Conservation (phyloP, 257 asterid genomes). For the Solanum chmielewskii region DNA sequence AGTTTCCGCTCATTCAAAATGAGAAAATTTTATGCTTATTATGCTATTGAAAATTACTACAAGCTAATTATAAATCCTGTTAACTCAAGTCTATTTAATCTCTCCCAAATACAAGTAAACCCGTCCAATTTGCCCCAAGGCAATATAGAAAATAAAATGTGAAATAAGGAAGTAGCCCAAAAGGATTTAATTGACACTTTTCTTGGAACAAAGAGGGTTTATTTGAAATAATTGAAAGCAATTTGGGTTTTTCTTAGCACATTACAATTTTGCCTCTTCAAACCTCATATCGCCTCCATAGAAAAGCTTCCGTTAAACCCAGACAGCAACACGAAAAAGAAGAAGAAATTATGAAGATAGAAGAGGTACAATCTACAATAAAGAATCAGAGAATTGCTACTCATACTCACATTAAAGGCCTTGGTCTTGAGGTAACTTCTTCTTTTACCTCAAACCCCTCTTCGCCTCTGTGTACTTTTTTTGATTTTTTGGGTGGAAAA, state of each 20-base stretch:
- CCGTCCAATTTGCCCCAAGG: not conserved
- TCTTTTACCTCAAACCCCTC: not conserved
- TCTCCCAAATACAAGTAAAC: not conserved
- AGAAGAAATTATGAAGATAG: constrained; percentile 23
- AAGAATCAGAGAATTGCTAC: constrained; percentile 40
- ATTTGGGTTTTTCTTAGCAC: not conserved
- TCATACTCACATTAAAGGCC: constrained; percentile 49
- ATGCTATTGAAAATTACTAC: no score
- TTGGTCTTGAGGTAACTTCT: constrained; percentile 35
- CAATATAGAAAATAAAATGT: not conserved
- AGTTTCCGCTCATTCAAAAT: no score
- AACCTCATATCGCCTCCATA: constrained; percentile 8
- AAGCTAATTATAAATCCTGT: not conserved
- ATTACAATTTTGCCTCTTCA: not conserved
- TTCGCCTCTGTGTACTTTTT: not conserved
- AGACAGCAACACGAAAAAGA: not conserved
- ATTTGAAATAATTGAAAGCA: not conserved
- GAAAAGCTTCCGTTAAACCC: not conserved
- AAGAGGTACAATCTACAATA: constrained; percentile 38
- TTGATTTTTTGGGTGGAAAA: not conserved
- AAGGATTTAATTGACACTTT: not conserved
- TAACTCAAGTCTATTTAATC: not conserved
- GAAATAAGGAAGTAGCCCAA: not conserved
- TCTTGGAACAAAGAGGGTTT: not conserved
- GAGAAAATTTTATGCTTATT: no score